Conservation (phyloP, 257 asterid genomes). For the Fraxinus americana region DNA sequence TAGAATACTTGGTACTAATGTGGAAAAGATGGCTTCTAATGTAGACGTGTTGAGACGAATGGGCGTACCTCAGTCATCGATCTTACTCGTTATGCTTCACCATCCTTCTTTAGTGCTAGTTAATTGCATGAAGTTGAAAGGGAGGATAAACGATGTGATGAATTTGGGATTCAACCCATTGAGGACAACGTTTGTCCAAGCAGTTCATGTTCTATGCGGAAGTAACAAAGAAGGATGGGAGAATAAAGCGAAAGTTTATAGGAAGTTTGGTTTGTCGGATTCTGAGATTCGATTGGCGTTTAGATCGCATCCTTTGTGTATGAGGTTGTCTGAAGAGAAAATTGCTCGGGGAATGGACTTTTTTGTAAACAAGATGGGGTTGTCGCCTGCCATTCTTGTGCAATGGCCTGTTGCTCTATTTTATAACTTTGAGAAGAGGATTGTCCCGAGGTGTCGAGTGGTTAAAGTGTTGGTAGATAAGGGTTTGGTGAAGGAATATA, state of each 20-base stretch:
- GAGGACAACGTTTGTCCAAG: not conserved
- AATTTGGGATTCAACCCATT: not conserved
- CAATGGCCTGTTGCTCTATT: not conserved
- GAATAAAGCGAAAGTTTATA: not conserved
- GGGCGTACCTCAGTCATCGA: not conserved
- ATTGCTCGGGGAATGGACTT: conserved; percentile 13
- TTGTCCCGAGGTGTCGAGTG: conserved; percentile 16
- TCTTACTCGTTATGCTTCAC: not conserved
- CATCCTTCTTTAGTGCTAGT: not conserved
- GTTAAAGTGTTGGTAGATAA: not conserved
- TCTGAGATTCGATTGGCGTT: conserved; percentile 10
- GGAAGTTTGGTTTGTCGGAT: conserved; percentile 24
- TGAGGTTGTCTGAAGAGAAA: conserved; percentile 12
- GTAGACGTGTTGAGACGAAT: not conserved
- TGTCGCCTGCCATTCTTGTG: not conserved
- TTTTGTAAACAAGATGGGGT: conserved; percentile 11
- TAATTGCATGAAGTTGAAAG: not conserved
- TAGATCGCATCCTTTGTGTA: conserved; percentile 5
- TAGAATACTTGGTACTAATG: not conserved
- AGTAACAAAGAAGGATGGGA: not conserved
- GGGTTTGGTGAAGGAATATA: not conserved
- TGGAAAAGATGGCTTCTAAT: not conserved
- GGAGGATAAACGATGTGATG: not conserved
- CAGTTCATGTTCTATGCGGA: not conserved
- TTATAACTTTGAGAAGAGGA: conserved; percentile 20